phyloP scores from a whole-genome alignment of 192 early-diverging fungal genomes.

The Funneliformis geosporum region DNA sequence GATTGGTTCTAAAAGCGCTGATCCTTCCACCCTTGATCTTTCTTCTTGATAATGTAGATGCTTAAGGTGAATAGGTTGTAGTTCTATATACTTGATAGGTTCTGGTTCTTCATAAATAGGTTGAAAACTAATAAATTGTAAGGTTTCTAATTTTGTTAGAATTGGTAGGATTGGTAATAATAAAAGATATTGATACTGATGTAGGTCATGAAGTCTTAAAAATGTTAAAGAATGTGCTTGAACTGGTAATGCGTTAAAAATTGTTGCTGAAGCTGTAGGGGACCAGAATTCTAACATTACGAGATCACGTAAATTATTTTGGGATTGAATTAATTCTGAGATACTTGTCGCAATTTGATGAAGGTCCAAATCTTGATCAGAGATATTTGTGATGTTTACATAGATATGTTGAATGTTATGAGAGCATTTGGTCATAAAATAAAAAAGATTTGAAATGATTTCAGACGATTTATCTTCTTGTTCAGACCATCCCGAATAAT shows the following conservation, averaged over 20 bases:
- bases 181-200: neutral
- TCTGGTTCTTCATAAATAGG: neutral
- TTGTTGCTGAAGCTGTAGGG: neutral
- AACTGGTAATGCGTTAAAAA: slow-evolving; percentile 7
- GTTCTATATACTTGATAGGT: neutral
- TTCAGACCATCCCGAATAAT: slow-evolving; percentile 2
- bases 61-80: neutral
- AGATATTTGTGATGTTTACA: neutral
- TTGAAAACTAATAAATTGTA: neutral
- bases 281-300: slow-evolving; percentile 1
- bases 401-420: slow-evolving; percentile 23
- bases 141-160: slow-evolving; percentile 1
- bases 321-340: neutral
- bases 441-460: slow-evolving; percentile 20
- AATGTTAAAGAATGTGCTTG: slow-evolving; percentile 9
- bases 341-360: neutral
- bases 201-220: slow-evolving; percentile 6
- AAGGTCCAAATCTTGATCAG: neutral
- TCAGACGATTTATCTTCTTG: slow-evolving; percentile 4
- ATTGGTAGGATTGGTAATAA: slow-evolving; percentile 13
- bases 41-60: slow-evolving; percentile 16
- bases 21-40: neutral
- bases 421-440: slow-evolving; percentile 7
- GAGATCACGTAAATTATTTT: neutral
- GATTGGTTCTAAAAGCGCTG: neutral